Evolutionary conservation across 2,329 filamentous ascomycete genomes (phyloP), one percentile per base, ranked within the genome.

Genomic region (Celoporthe dispersa): DNA sequence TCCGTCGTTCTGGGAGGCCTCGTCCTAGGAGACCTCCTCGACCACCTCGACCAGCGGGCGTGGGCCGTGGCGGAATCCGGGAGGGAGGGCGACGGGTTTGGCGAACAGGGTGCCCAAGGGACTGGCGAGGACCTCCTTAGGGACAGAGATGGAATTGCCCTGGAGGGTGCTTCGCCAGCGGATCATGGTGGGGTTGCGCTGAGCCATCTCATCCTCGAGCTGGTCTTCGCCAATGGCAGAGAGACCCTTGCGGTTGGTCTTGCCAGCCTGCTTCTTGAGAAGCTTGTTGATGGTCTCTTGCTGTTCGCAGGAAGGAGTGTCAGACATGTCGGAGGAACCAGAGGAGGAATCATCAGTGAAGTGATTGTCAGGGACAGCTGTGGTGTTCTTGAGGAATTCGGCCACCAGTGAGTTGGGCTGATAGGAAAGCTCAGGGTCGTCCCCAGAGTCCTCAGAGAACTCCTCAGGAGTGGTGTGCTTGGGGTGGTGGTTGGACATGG

Each of bases 281-380:
- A 96, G 88, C 76, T 94, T 94, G 84, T 96, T 94, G 86, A 96
- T 95, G 0, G 93, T 96, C 84, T 95, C 93, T 71, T 71, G 70
- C 70, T 71, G 48, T 16, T 62, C 12, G n/a, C 8, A 8, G 33
- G 66, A 37, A 60, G 19, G 70, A 64, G 28, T 19, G 53, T 57
- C 53, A 57, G 53, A 57, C 12, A 57, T 33, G 53, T 8, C 25
- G 19, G 60, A 44, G 62, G 71, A 66, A 71, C 14, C 41, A 16
- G 53, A 5, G 25, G 16, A 61, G 35, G 19, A 37, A 25, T 25
- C n/a, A 33, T 57, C n/a, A 19, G 28, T 57, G 53, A 57, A 31
- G 9, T 31, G 57, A 19, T 60, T 37, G 33, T 66, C n/a, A n/a
- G 57, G 33, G 31, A 60, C 14, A 22, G 33, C 22, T 25, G 57